Evolutionary conservation across 1,284 basidiomycete species (phyloP), one percentile per base, ranked within the genome.

Genomic region (Fomitopsis schrenkii): DNA sequence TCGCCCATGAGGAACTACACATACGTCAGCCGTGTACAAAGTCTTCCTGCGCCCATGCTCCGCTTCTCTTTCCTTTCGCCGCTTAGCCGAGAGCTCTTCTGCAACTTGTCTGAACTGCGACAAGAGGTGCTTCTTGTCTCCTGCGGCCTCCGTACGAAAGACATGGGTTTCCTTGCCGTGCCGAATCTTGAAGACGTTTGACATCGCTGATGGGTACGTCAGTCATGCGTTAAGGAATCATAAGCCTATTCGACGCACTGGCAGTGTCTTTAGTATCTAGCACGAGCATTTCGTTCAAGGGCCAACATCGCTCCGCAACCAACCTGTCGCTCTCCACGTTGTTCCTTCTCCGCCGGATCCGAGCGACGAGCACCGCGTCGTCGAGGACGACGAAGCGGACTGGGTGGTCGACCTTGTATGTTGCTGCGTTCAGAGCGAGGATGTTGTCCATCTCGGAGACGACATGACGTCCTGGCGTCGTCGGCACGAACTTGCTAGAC

Each of bases 101-200:
- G 94, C 93, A 2, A 97, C 92, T 67, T 93, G 90, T 36, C 95
- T 86, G 76, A 98, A 95, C 59, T 95, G 91, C 0, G 86, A 76
- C 17, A 99, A 80, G 0, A 99, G 79, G 5, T 83, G 81, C 72
- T 93, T 94, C 81, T 99, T 99, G 68, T 98, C 95, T 38, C 88
- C 80, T 0, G 86, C 70, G 6, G 83, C 83, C 63, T 96, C 91
- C 1, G 94, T 93, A 40, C 95, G 86, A 74, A 95, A 98, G 9
- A 99, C 95, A 71, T 94, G 90, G 2, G 91, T 93, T 76, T 98
- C 97, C 74, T 97, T 97, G 8, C 91, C 90, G 59, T 96, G 86
- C 66, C 92, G 86, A 68, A 99, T 89, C 80, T 98, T 98, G 83
- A 99, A 91, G 1, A 97, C 96, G 70, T 98, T 97, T 17, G 89